Evolutionary conservation across 345 rosid species (phyloP), one percentile per base, ranked within the genome.

Genomic region (Conringia planisiliqua): DNA sequence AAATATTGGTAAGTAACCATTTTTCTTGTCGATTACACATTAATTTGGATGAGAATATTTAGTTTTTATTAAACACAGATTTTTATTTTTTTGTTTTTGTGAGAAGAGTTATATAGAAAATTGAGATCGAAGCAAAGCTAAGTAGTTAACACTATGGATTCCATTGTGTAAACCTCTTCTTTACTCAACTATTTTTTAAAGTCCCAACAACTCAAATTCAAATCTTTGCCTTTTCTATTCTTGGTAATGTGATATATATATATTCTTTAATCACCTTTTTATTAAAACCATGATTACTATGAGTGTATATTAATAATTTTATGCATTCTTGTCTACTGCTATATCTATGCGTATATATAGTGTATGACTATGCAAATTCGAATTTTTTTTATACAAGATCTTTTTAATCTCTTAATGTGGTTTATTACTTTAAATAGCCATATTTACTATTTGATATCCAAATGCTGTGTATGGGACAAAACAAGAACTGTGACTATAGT

Each of bases 181-280:
- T 68, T 75, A 75, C 73, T 75, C 73, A 50, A 65, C 59, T 46
- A 35, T 56, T 4, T 44, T 24, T 73, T 66, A 74, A 73, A 75
- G 62, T 50, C 60, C 46, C 74, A 60, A 69, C 68, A 50, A 60
- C 68, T 29, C 18, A 47, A 59, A 60, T 60, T 68, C 39, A 75
- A 27, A 56, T 35, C 7, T 17, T 36, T 66, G 32, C 66, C 50
- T 35, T 55, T 52, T 22, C 6, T 55, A 33, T 56, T 66, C 26
- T 57, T 47, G 58, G 42, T 74, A 66, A 65, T 47, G 66, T 66
- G 58, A 33, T 46, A 52, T 17, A 72, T 47, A 35, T 68, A 7
- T 56, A 54, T 71, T 7, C n/a, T 56, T n/a, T 64, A 46, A 30
- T 30, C 32, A 32, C 29, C 13, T 24, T 55, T 64, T 33, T 27